Evolutionary conservation across 1,139 yeast species (phyloP).

Genomic region (Candida sanyaensis): DNA sequence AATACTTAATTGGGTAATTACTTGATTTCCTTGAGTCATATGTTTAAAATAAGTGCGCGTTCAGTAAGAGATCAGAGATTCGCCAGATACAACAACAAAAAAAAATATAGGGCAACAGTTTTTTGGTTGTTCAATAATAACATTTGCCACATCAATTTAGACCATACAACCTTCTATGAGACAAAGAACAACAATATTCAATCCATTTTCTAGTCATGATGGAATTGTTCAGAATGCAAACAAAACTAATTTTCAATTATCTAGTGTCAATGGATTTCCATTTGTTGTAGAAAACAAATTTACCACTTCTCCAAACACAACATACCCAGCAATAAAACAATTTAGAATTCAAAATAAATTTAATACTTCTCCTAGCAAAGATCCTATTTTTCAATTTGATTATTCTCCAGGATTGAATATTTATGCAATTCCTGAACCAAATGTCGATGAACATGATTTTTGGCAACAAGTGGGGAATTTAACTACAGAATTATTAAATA

Average conservation of each 20-base stretch:
- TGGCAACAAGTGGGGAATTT: slow-evolving; percentile 21
- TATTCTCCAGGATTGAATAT: slow-evolving; percentile 25
- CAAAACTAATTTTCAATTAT: slow-evolving; percentile 16
- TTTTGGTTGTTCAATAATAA: neutral
- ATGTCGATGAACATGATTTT: slow-evolving; percentile 20
- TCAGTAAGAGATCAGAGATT: too few relatives aligned
- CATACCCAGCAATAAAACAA: slow-evolving; percentile 16
- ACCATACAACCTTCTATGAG: slow-evolving; percentile 15
- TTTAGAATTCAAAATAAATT: slow-evolving; percentile 26
- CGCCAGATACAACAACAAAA: too few relatives aligned
- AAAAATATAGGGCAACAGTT: too few relatives aligned
- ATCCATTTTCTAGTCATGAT: slow-evolving; percentile 27
- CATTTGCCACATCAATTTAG: neutral
- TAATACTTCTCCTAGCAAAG: slow-evolving; percentile 8
- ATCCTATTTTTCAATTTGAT: slow-evolving; percentile 26
- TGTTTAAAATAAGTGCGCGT: too few relatives aligned
- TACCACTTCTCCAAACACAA: slow-evolving; percentile 8
- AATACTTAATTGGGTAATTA: too few relatives aligned
- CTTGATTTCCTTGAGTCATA: too few relatives aligned
- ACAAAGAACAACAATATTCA: slow-evolving; percentile 38
- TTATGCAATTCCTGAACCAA: slow-evolving; percentile 26
- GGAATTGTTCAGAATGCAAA: slow-evolving; percentile 23
- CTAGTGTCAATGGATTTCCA: slow-evolving; percentile 13
- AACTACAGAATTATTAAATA: slow-evolving; percentile 18
- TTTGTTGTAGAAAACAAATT: slow-evolving; percentile 25